Percentiles rank a stretch among this genome's conserved stretches.
These are phyloP conservation scores for Penstemon eatonii DNA, from an alignment of 257 asterid species.

Conservation along the genomic window DNA sequence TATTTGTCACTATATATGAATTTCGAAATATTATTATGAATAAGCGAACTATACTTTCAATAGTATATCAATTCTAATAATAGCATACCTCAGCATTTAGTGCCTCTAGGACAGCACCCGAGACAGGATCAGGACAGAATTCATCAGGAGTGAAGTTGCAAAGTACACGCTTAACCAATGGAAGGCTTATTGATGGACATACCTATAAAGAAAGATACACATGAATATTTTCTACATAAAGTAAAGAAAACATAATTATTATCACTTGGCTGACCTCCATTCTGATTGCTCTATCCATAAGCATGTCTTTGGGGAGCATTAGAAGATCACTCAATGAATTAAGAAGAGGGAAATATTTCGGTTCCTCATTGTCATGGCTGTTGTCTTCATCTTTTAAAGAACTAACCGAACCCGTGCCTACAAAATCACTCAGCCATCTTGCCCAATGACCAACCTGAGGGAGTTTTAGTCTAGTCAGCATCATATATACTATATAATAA, in stretches of 20 bases:
- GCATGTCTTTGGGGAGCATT: slow-evolving; percentile 98
- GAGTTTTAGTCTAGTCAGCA: slow-evolving; percentile 17
- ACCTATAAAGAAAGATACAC: slow-evolving; percentile 47
- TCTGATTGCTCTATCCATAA: slow-evolving; percentile 77
- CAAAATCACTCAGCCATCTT: slow-evolving; percentile 65
- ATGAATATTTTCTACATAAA: slow-evolving; percentile 9
- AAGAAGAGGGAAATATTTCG: slow-evolving; percentile 70
- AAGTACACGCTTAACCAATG: slow-evolving; percentile 76
- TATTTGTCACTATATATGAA: no score
- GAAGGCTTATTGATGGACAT: slow-evolving; percentile 80
- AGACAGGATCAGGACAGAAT: slow-evolving; percentile 94
- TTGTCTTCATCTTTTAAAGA: slow-evolving; percentile 30
- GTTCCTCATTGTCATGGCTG: slow-evolving; percentile 42
- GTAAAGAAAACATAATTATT: neutral
- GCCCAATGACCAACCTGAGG: slow-evolving; percentile 87
- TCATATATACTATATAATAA: slow-evolving; percentile 10
- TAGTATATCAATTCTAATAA: neutral
- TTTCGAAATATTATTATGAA: no score
- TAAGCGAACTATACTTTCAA: no score
- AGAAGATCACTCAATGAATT: slow-evolving; percentile 83
- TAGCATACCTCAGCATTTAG: slow-evolving; percentile 81
- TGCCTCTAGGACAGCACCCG: slow-evolving; percentile 92
- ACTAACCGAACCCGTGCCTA: slow-evolving; percentile 53
- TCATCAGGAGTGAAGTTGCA: slow-evolving; percentile 98
- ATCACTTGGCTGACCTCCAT: slow-evolving; percentile 59